These are phyloP conservation scores for Chlamydomonas sphaeroides DNA, from an alignment of 139 green algal species.

Conservation along the genomic window DNA sequence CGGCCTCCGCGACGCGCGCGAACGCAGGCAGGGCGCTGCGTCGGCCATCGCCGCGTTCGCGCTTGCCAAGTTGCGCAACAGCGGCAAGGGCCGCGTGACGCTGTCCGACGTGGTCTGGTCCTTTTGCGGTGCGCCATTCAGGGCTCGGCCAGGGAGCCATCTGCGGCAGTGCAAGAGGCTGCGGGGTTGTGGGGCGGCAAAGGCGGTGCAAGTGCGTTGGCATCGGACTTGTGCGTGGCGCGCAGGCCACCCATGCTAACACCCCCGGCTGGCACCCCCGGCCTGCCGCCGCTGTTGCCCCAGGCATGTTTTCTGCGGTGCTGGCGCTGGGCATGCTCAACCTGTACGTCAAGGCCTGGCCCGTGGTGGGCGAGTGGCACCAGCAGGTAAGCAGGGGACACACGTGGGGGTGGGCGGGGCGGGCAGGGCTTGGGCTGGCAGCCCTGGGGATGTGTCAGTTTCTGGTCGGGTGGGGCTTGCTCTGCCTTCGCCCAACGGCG, in stretches of 20 bases:
- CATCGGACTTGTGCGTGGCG: too few relatives aligned
- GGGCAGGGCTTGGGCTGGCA: too few relatives aligned
- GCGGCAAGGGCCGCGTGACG: background rate
- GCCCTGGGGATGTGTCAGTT: background rate
- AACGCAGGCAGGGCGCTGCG: background rate
- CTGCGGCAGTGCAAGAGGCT: too few relatives aligned
- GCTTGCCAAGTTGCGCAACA: constrained; percentile 14
- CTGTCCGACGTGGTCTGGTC: constrained; percentile 55
- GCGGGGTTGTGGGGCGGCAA: too few relatives aligned
- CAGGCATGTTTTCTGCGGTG: constrained; percentile 39
- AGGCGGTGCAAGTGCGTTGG: too few relatives aligned
- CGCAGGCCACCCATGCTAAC: too few relatives aligned
- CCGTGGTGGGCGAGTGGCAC: constrained; percentile 51
- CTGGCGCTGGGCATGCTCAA: constrained; percentile 36
- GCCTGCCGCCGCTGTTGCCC: too few relatives aligned
- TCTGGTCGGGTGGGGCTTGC: too few relatives aligned
- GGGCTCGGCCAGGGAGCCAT: too few relatives aligned
- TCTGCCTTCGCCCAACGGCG: too few relatives aligned
- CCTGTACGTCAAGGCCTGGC: constrained; percentile 14
- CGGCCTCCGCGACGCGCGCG: constrained; percentile 7
- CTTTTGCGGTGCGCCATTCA: constrained; percentile 9
- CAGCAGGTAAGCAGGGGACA: constrained; percentile 32
- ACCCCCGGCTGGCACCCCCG: too few relatives aligned
- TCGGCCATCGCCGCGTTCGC: background rate
- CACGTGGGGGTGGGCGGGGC: too few relatives aligned